These are phyloP conservation scores for Candida tibetensis DNA, from an alignment of 805 yeast genomes.

Conservation along the genomic window DNA sequence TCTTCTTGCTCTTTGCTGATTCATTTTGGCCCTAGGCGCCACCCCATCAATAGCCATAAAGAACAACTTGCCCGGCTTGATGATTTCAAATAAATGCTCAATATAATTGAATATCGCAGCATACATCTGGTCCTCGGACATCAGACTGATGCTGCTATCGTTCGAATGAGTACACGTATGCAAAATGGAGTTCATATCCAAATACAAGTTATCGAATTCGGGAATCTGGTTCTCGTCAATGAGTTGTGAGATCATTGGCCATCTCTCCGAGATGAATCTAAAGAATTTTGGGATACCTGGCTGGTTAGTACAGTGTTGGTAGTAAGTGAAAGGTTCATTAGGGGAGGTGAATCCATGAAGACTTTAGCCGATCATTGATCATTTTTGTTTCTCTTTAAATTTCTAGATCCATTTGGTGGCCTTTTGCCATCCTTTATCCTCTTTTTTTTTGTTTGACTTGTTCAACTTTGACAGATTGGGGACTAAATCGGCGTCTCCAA, in stretches of 20 bases:
- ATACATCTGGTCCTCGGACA: constrained; percentile 89
- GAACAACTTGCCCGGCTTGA: constrained; percentile 80
- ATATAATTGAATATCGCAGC: constrained; percentile 91
- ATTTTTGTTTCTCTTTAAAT: too few relatives aligned
- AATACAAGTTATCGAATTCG: constrained; percentile 89
- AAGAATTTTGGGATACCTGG: constrained; percentile 93
- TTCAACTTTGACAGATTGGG: too few relatives aligned
- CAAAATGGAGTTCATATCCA: constrained; percentile 96
- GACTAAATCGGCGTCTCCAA: too few relatives aligned
- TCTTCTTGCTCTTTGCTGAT: constrained; percentile 95
- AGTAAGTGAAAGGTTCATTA: too few relatives aligned
- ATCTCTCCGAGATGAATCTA: constrained; percentile 95
- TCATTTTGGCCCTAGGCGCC: constrained; percentile 98
- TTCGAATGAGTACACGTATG: constrained; percentile 91
- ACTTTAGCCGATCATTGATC: too few relatives aligned
- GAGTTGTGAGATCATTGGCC: constrained; percentile 92
- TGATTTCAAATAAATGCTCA: constrained; percentile 85
- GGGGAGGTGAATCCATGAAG: neutral
- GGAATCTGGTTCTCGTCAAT: constrained; percentile 76
- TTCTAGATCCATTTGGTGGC: too few relatives aligned
- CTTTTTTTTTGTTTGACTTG: too few relatives aligned
- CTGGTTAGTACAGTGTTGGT: too few relatives aligned
- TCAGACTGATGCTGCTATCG: constrained; percentile 54
- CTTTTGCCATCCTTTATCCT: too few relatives aligned
- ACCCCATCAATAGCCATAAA: constrained; percentile 99